phyloP scores from a whole-genome alignment of 306 rosid species.

The Dalbergia cochinchinensis region DNA sequence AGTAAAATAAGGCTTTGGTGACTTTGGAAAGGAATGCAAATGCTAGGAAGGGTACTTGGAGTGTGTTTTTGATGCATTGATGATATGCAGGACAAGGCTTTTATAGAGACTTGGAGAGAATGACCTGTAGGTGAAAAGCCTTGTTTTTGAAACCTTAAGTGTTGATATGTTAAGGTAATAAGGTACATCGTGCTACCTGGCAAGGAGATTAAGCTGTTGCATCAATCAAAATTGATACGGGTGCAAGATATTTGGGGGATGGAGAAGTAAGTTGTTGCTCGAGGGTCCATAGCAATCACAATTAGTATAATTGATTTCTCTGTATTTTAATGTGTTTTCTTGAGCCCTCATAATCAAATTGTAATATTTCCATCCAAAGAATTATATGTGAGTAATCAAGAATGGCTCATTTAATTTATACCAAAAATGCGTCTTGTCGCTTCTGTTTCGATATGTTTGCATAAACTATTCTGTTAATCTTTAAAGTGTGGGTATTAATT shows the following conservation, averaged over 20 bases:
- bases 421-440: no score
- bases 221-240: slow-evolving; percentile 32
- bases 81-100: background rate
- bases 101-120: slow-evolving; percentile 44
- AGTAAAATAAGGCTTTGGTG: slow-evolving; percentile 1
- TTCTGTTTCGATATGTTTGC: no score
- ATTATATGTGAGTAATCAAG: no score
- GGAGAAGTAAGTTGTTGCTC: slow-evolving; percentile 57
- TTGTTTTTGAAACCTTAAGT: background rate
- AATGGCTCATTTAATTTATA: no score
- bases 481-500: no score
- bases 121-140: slow-evolving; percentile 46
- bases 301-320: no score
- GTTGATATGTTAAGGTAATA: slow-evolving; percentile 38
- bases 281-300: background rate
- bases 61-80: slow-evolving; percentile 21
- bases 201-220: slow-evolving; percentile 36
- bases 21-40: background rate
- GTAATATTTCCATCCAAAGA: no score
- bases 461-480: no score
- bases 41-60: slow-evolving; percentile 4
- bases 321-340: no score
- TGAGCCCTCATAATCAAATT: no score
- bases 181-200: slow-evolving; percentile 1
- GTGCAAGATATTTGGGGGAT: slow-evolving; percentile 28